Percentiles rank a stretch among this genome's conserved stretches.
phyloP scores from a whole-genome alignment of 176 grass and related monocot genomes.

The Canna indica region DNA sequence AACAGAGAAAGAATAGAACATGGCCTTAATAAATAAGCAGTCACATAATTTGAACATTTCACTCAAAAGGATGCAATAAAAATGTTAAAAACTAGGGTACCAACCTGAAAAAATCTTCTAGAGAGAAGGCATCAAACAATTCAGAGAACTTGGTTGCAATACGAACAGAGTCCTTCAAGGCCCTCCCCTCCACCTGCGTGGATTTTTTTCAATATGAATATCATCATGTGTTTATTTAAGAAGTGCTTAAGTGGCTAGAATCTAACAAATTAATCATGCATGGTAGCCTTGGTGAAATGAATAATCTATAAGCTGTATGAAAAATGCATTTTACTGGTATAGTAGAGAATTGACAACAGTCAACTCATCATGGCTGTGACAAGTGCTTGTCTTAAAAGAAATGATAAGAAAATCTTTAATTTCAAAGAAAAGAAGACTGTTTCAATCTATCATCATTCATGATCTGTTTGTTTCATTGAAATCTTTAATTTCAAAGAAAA shows the following conservation, averaged over 20 bases:
- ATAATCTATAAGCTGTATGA: not conserved
- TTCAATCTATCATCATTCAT: not conserved
- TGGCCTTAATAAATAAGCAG: not conserved
- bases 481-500: no score
- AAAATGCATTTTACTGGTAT: not conserved
- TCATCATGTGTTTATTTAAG: not conserved
- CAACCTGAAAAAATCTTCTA: slow-evolving; percentile 63
- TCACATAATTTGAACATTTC: not conserved
- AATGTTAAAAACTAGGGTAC: slow-evolving; percentile 10
- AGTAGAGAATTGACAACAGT: slow-evolving; percentile 5
- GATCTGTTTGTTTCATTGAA: no score
- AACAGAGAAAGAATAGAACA: not conserved
- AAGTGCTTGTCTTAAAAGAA: not conserved
- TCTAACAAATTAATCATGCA: not conserved
- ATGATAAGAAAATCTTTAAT: not conserved
- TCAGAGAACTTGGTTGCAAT: slow-evolving; percentile 74
- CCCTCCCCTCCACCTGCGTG: slow-evolving; percentile 72
- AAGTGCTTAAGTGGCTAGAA: not conserved
- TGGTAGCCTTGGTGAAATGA: not conserved
- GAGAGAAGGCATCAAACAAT: slow-evolving; percentile 57
- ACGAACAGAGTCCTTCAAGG: slow-evolving; percentile 81
- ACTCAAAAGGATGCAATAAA: not conserved
- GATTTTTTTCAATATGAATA: slow-evolving; percentile 8
- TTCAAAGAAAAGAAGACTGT: not conserved
- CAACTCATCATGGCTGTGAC: no score